A percentile compares a stretch with the other conserved stretches of the same genome.
phyloP scores from a whole-genome alignment of 192 early-diverging fungal genomes.

The Geosiphon pyriformis region DNA sequence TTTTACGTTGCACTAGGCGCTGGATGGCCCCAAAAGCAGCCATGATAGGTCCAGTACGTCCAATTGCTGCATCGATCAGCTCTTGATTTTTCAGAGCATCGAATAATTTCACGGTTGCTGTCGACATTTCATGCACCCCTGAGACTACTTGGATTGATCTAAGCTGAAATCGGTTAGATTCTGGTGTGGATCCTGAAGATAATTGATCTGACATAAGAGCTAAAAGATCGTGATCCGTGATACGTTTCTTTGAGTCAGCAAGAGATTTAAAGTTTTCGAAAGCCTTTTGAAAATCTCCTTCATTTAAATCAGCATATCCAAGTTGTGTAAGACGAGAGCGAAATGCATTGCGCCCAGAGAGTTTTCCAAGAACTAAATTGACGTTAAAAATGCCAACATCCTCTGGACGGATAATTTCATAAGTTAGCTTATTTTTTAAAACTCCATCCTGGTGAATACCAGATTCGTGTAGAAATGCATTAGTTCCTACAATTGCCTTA shows the following conservation, averaged over 20 bases:
- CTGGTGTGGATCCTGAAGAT: conserved; percentile 27
- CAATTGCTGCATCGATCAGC: conserved; percentile 72
- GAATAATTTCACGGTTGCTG: conserved; percentile 73
- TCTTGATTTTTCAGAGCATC: conserved; percentile 46
- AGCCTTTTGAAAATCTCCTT: conserved; percentile 63
- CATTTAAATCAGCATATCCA: conserved; percentile 59
- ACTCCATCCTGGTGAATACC: conserved; percentile 99
- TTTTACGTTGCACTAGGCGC: conserved; percentile 67
- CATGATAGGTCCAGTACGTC: conserved; percentile 78
- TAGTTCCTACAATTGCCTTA: conserved; percentile 97
- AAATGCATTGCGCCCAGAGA: conserved; percentile 94
- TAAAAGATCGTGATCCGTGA: conserved; percentile 85
- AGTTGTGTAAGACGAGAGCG: conserved; percentile 72
- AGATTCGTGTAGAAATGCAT: conserved; percentile 96
- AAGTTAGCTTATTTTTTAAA: conserved; percentile 91
- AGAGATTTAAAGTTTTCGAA: conserved; percentile 89
- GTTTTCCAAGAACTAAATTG: conserved; percentile 90
- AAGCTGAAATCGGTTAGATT: conserved; percentile 56
- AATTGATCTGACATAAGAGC: conserved; percentile 81
- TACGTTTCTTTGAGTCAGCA: conserved; percentile 86
- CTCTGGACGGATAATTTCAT: conserved; percentile 95
- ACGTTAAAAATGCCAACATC: conserved; percentile 83
- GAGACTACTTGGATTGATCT: conserved; percentile 74
- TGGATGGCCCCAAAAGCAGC: conserved; percentile 88
- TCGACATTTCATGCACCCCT: conserved; percentile 65